Percentiles rank a stretch among this genome's conserved stretches.
phyloP scores from a whole-genome alignment of 2,329 filamentous ascomycete genomes.

The Penicillium sp. region DNA sequence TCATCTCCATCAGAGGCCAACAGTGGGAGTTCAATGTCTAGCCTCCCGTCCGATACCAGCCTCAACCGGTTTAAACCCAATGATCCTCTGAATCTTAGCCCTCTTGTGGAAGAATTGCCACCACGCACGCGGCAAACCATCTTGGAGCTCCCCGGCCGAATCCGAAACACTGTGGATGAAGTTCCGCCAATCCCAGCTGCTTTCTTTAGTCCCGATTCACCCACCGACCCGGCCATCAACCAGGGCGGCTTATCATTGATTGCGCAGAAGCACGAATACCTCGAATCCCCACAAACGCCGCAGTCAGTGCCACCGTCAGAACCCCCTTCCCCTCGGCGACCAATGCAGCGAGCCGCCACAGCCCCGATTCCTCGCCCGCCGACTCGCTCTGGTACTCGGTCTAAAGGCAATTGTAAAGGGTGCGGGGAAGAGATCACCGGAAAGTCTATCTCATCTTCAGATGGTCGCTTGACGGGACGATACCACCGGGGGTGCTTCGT shows the following conservation, averaged over 20 bases:
- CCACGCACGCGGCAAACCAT: slow-evolving; percentile 22
- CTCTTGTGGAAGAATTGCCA: slow-evolving; percentile 62
- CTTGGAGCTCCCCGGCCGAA: slow-evolving; percentile 42
- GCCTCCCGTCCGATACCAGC: slow-evolving; percentile 53
- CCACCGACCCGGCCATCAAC: slow-evolving; percentile 52
- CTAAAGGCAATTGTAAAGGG: slow-evolving; percentile 79
- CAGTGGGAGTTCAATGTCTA: slow-evolving; percentile 66
- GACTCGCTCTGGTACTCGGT: slow-evolving; percentile 46
- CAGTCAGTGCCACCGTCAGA: slow-evolving; percentile 18
- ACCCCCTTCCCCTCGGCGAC: slow-evolving; percentile 30
- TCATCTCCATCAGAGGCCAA: slow-evolving; percentile 65
- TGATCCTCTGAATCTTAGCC: slow-evolving; percentile 51
- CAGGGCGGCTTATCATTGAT: slow-evolving; percentile 45
- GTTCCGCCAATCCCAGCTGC: slow-evolving; percentile 37
- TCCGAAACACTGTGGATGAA: slow-evolving; percentile 29
- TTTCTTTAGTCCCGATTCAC: slow-evolving; percentile 49
- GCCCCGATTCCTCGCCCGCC: slow-evolving; percentile 46
- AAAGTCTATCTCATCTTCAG: slow-evolving; percentile 91
- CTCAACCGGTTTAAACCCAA: slow-evolving; percentile 35
- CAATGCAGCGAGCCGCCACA: slow-evolving; percentile 32
- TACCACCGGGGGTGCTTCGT: slow-evolving; percentile 97
- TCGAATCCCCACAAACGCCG: not conserved
- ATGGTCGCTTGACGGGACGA: slow-evolving; percentile 86
- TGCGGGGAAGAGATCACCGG: slow-evolving; percentile 79
- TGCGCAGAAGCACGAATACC: slow-evolving; percentile 20